A percentile compares a stretch with the other conserved stretches of the same genome.
Evolutionary conservation across 441 rosid genomes (phyloP).

Genomic region (Erysimum cheiri): DNA sequence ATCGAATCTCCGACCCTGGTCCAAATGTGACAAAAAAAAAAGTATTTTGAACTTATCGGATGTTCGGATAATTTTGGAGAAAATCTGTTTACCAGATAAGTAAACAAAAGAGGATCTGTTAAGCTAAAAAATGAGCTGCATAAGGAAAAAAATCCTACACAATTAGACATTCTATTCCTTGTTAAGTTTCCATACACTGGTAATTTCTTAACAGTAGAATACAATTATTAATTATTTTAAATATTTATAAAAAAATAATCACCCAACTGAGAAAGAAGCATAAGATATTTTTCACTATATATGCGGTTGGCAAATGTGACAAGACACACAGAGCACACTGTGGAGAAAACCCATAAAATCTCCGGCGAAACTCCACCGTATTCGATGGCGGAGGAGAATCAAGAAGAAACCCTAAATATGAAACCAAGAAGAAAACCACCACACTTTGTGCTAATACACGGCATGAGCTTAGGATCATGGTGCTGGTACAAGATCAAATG

Average conservation of each 20-base stretch:
- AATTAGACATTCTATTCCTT: not conserved
- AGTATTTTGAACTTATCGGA: not conserved
- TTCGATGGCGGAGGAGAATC: conserved; percentile 45
- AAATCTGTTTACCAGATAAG: not conserved
- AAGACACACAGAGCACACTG: not conserved
- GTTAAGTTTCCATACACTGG: not conserved
- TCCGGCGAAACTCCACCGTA: conserved; percentile 32
- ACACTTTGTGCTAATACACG: conserved; percentile 88
- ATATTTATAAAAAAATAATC: not conserved
- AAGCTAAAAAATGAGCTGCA: not conserved
- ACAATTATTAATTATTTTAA: not conserved
- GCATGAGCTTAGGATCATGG: conserved; percentile 83
- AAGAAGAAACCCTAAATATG: conserved; percentile 8
- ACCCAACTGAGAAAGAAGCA: conserved; percentile 25
- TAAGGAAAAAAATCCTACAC: not conserved
- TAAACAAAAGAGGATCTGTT: not conserved
- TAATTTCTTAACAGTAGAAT: not conserved
- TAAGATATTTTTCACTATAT: conserved; percentile 32
- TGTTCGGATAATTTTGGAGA: not conserved
- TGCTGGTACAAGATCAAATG: conserved; percentile 89
- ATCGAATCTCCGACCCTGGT: no score
- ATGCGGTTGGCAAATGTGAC: conserved; percentile 34
- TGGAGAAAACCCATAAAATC: conserved; percentile 5
- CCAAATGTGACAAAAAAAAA: no score
- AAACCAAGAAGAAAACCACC: conserved; percentile 32